Conservation (phyloP, 148 eudicot genomes). For the Fagopyrum tataricum region DNA sequence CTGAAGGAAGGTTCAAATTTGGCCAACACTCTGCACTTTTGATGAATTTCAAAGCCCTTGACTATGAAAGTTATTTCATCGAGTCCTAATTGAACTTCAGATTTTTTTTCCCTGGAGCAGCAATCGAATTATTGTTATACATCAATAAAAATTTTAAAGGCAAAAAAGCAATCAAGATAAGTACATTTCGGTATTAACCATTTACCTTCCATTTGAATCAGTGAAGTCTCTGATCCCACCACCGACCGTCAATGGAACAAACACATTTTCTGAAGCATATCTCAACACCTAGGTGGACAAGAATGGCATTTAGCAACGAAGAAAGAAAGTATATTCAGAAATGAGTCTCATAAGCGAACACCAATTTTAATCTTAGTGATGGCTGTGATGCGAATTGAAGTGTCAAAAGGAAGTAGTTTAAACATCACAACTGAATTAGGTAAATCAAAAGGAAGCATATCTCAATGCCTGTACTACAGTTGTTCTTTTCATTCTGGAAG, state of each 20-base stretch:
- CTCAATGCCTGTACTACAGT: too few species aligned
- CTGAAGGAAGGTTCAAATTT: background rate
- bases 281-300: constrained; percentile 53
- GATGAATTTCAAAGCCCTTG: background rate
- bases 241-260: constrained; percentile 96
- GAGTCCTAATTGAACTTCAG: background rate
- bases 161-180: background rate
- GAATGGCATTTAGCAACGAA: background rate
- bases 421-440: background rate
- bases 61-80: background rate
- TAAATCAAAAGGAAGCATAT: background rate
- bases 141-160: background rate
- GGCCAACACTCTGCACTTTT: background rate
- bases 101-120: background rate
- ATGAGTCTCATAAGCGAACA: background rate
- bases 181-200: background rate
- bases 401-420: background rate
- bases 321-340: background rate
- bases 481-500: too few species aligned
- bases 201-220: constrained; percentile 88
- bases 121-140: background rate
- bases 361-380: background rate
- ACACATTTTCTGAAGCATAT: constrained; percentile 76
- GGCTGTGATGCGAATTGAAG: background rate
- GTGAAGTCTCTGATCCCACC: constrained; percentile 98